Percentiles rank a stretch among this genome's conserved stretches.
Evolutionary conservation across 1,284 basidiomycete species (phyloP).

Genomic region (Chalciporus sp.): DNA sequence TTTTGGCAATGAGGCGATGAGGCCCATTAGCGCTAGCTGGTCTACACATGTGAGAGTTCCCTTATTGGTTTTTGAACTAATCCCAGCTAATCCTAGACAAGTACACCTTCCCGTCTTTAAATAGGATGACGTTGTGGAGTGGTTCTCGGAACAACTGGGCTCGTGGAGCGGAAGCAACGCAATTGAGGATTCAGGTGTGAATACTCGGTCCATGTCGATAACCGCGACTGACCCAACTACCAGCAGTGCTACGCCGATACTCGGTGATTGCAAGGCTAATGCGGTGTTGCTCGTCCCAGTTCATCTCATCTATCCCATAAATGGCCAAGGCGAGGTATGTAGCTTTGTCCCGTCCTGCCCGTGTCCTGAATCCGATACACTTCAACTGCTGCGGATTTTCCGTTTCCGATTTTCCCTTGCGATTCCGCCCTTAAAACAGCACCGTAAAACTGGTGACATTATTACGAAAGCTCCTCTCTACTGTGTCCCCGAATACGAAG

Average conservation of each 20-base stretch:
- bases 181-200: too few relatives aligned
- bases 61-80: too few relatives aligned
- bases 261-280: not conserved
- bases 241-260: not conserved
- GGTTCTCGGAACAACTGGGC: too few relatives aligned
- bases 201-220: not conserved
- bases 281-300: not conserved
- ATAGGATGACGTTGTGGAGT: too few relatives aligned
- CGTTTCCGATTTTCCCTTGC: not conserved
- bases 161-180: too few relatives aligned
- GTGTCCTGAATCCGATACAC: not conserved
- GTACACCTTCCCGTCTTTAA: too few relatives aligned
- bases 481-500: not conserved
- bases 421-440: not conserved
- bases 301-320: not conserved
- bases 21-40: too few relatives aligned
- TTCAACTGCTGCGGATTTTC: not conserved
- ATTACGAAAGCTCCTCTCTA: not conserved
- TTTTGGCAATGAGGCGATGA: too few relatives aligned
- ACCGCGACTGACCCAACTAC: not conserved
- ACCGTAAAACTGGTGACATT: not conserved
- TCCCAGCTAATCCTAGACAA: too few relatives aligned
- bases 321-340: not conserved
- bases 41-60: too few relatives aligned
- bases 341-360: not conserved